Evolutionary conservation across 805 yeast species (phyloP), one percentile per base, ranked within the genome.

Genomic region (Blastobotrys peoriensis): DNA sequence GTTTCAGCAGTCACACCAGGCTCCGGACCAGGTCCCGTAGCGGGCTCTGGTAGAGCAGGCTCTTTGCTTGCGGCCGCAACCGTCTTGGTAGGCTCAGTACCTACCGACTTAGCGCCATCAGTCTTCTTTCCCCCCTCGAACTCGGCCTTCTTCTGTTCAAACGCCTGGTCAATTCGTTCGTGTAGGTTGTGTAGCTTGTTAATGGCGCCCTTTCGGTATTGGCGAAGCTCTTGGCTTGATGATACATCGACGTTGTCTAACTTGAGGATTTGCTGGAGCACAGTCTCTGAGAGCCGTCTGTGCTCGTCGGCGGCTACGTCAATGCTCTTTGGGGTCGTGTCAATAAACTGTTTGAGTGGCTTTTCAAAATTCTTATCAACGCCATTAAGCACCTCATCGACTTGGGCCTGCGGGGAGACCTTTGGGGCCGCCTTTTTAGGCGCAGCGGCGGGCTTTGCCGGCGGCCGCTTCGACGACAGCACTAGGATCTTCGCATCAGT

Each of bases 401-500:
- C 23, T 5, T 33, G 41, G 19, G 19, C 37, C 40, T 41, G 21
- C n/a, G 41, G 23, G 19, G 28, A 25, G 36, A 27, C 37, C 33
- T 23, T 42, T n/a, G 34, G 34, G 3, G 38, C 15, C 10, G n/a
- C 20, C 16, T 23, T 33, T 22, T 39, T 38, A 3, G 25, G 28
- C 13, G 30, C 10, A 27, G 30, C 3, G 9, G 25, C 33, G 36
- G 38, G 18, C 36, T 44, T 40, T n/a, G 40, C 25, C 19, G 34
- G 25, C 13, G 33, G 37, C 18, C 30, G 19, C 36, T 51, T 43
- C 38, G 37, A 40, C 38, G 36, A 41, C 17, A 55, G 33, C 8
- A 46, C 59, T 34, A 57, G 40, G 35, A 72, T 59, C 27, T 60
- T 67, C 41, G 70, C 69, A 6, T 83, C 83, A 0, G 83, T 78